A percentile compares a stretch with the other conserved stretches of the same genome.
Evolutionary conservation across 495 filamentous ascomycete species (phyloP).

Genomic region (Penicillium soppii): DNA sequence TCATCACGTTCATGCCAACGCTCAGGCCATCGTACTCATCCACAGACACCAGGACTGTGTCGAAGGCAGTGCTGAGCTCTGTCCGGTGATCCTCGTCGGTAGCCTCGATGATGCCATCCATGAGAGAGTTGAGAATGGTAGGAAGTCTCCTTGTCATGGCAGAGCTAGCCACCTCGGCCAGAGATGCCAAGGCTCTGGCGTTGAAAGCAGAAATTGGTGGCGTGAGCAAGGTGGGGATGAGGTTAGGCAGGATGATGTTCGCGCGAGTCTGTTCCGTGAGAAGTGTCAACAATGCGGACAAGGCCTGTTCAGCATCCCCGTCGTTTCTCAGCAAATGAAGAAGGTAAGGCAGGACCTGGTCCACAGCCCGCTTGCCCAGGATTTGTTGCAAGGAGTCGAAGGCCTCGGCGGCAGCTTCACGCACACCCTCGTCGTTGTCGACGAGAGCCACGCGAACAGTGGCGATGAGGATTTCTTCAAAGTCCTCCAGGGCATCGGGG

Average conservation of each 20-base stretch:
- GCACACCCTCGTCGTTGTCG: slow-evolving; percentile 82
- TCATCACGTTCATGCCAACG: slow-evolving; percentile 87
- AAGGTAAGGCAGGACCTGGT: slow-evolving; percentile 91
- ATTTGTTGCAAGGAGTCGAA: slow-evolving; percentile 94
- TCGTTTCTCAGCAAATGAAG: slow-evolving; percentile 82
- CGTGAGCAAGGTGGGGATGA: slow-evolving; percentile 86
- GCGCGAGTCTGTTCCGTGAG: slow-evolving; percentile 91
- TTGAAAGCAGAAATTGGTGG: slow-evolving; percentile 95
- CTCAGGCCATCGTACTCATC: slow-evolving; percentile 97
- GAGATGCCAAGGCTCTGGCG: slow-evolving; percentile 84
- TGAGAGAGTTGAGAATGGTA: slow-evolving; percentile 83
- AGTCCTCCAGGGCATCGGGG: slow-evolving; percentile 84
- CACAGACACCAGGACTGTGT: slow-evolving; percentile 84
- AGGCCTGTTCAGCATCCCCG: slow-evolving; percentile 84
- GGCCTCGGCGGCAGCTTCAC: slow-evolving; percentile 94
- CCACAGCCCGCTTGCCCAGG: slow-evolving; percentile 87
- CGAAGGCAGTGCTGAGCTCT: slow-evolving; percentile 78
- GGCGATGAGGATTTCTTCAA: slow-evolving; percentile 91
- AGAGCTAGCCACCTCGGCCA: slow-evolving; percentile 83
- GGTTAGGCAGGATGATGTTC: slow-evolving; percentile 93
- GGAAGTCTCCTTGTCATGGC: slow-evolving; percentile 89
- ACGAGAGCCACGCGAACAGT: slow-evolving; percentile 92
- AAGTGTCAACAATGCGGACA: slow-evolving; percentile 87
- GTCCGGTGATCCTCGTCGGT: slow-evolving; percentile 71
- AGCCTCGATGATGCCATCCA: slow-evolving; percentile 82